phyloP scores from a whole-genome alignment of 257 asterid species.

The Euphrasia confusa region DNA sequence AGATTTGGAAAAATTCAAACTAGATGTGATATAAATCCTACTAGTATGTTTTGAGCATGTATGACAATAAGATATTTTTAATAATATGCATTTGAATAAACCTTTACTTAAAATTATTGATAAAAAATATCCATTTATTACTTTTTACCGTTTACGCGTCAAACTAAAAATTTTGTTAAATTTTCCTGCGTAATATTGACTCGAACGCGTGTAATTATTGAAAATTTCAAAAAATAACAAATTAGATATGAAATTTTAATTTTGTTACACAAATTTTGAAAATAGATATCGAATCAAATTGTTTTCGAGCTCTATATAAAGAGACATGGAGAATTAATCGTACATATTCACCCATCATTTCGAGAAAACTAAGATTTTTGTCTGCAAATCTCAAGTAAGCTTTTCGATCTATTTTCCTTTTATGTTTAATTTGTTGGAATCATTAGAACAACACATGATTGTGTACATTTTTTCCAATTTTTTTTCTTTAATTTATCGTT shows the following conservation, averaged over 20 bases:
- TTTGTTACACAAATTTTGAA: not conserved
- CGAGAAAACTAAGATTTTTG: not conserved
- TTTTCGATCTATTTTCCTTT: not conserved
- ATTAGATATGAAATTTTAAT: too few relatives aligned
- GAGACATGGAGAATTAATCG: not conserved
- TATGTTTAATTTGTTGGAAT: not conserved
- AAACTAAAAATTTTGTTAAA: not conserved
- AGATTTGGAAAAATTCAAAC: not conserved
- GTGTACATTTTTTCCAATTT: not conserved
- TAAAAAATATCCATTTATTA: conserved; percentile 1
- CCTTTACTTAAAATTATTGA: not conserved
- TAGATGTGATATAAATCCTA: not conserved
- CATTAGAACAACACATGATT: not conserved
- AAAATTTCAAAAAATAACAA: too few relatives aligned
- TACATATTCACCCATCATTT: too few relatives aligned
- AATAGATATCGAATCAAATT: not conserved
- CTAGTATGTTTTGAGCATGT: not conserved
- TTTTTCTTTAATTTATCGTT: not conserved
- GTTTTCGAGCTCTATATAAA: not conserved
- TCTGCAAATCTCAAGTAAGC: not conserved
- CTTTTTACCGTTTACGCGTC: not conserved
- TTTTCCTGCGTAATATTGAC: not conserved
- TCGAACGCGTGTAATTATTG: not conserved
- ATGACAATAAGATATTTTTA: not conserved
- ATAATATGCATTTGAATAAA: not conserved